Percentiles rank a stretch among this genome's conserved stretches.
These are phyloP conservation scores for Aspergillus fumigatiaffinis DNA, from an alignment of 2,329 filamentous ascomycete genomes.

Conservation along the genomic window DNA sequence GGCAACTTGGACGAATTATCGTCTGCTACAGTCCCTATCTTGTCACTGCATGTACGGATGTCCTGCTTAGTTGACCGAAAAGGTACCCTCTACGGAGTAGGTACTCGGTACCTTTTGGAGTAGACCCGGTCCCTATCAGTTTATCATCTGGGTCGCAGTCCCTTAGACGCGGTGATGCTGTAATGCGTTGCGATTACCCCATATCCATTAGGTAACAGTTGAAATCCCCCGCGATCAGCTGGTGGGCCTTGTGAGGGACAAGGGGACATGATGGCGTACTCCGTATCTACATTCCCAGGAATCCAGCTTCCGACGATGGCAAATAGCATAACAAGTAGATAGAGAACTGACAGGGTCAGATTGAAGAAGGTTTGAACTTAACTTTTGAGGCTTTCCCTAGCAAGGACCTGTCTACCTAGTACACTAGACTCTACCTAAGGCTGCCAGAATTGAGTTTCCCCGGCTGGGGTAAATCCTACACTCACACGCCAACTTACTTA, in stretches of 20 bases:
- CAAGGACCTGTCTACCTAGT: too few species aligned
- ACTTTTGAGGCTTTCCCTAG: neutral
- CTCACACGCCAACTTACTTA: neutral
- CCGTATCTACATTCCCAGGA: neutral
- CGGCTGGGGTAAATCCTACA: neutral
- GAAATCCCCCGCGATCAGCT: constrained; percentile 4
- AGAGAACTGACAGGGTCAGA: neutral
- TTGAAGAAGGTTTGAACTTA: neutral
- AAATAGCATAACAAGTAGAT: neutral
- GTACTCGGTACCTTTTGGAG: too few species aligned
- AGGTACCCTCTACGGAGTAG: too few species aligned
- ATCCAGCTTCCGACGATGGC: neutral
- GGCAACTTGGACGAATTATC: constrained; percentile 7
- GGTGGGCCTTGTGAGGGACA: constrained; percentile 9
- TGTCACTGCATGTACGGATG: neutral
- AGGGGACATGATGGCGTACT: neutral
- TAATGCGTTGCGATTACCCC: constrained; percentile 13
- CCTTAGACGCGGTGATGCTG: too few species aligned
- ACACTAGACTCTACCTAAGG: too few species aligned
- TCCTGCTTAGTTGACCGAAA: neutral
- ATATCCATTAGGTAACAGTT: constrained; percentile 23
- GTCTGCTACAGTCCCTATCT: neutral
- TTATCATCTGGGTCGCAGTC: too few species aligned
- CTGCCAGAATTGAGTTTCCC: neutral
- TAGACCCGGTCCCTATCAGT: too few species aligned